Conservation (phyloP, 2,329 filamentous ascomycete species). For the Penicillium psychrosexuale region DNA sequence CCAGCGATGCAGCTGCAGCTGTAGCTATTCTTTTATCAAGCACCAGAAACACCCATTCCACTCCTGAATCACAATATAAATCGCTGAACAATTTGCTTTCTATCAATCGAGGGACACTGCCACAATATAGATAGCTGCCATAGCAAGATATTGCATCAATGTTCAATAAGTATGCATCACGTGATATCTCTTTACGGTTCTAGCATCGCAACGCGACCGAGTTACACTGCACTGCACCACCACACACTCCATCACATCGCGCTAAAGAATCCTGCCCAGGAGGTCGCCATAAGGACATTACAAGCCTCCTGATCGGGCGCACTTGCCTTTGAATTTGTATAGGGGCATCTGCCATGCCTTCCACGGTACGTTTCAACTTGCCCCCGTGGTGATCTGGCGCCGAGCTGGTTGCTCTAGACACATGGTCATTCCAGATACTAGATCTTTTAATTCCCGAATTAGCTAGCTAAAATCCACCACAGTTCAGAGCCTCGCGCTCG, state of each 20-base stretch:
- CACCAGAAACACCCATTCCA: constrained; percentile 10
- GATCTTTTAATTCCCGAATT: background rate
- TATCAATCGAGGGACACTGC: background rate
- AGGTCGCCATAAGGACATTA: background rate
- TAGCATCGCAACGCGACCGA: constrained; percentile 11
- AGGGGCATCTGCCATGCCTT: constrained; percentile 28
- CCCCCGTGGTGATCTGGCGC: constrained; percentile 3
- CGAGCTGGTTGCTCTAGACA: background rate
- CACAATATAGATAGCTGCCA: background rate
- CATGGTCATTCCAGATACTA: background rate
- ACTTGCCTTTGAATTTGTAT: background rate
- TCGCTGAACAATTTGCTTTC: background rate
- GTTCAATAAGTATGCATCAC: constrained; percentile 3
- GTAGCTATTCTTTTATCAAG: constrained; percentile 12
- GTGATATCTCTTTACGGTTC: constrained; percentile 11
- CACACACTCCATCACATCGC: background rate
- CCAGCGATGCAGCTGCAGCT: constrained; percentile 8
- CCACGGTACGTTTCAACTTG: constrained; percentile 31
- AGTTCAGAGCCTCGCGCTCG: constrained; percentile 58
- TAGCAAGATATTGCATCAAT: background rate
- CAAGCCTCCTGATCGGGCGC: background rate
- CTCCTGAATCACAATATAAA: background rate
- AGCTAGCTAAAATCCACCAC: constrained; percentile 15
- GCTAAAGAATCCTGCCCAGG: background rate
- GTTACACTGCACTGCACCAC: background rate